Evolutionary conservation across 495 filamentous ascomycete species (phyloP).

Genomic region (Hypoxylon fragiforme): DNA sequence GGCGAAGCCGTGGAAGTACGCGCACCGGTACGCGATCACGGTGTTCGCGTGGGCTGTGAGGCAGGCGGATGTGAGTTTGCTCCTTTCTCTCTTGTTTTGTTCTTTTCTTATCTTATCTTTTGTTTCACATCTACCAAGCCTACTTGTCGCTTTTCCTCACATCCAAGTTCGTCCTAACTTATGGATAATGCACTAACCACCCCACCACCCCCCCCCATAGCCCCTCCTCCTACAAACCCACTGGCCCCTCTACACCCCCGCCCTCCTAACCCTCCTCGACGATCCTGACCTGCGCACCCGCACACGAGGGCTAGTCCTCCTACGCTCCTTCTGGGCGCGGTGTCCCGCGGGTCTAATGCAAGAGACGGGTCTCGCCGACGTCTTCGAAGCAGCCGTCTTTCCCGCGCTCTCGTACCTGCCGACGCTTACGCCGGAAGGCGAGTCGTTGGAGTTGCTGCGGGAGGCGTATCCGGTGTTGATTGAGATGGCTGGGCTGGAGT

Average conservation of each 20-base stretch:
- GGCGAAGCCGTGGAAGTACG: constrained; percentile 76
- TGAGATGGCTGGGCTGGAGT: constrained; percentile 53
- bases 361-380: constrained; percentile 72
- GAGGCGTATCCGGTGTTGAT: constrained; percentile 70
- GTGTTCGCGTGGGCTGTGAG: constrained; percentile 68
- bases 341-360: constrained; percentile 56
- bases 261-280: constrained; percentile 78
- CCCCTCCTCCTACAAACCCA: constrained; percentile 41
- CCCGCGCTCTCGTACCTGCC: constrained; percentile 77
- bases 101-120: neutral
- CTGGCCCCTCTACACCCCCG: constrained; percentile 84
- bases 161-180: no score
- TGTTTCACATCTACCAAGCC: neutral
- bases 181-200: neutral
- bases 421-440: constrained; percentile 71
- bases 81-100: no score
- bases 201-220: neutral
- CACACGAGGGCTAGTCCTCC: constrained; percentile 60
- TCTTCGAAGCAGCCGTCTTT: constrained; percentile 78
- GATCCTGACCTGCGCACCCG: constrained; percentile 52
- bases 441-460: constrained; percentile 66
- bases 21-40: constrained; percentile 61
- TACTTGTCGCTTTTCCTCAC: neutral
- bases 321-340: constrained; percentile 61
- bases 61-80: constrained; percentile 48